Evolutionary conservation across 768 basidiomycete genomes (phyloP).

Genomic region (Crassisporium funariophilum): DNA sequence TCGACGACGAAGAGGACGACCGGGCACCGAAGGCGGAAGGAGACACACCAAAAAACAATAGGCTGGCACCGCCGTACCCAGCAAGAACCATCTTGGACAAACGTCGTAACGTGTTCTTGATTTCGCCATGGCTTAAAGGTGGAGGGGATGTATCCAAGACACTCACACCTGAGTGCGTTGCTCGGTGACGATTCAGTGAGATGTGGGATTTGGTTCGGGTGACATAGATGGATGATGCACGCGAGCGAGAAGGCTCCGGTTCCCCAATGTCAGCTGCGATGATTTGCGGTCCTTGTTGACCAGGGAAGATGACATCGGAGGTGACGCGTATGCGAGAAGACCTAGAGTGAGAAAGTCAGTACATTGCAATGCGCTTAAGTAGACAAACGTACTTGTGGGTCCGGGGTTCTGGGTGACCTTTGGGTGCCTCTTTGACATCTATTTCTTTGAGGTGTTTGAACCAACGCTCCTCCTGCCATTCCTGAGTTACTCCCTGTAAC

Average conservation of each 20-base stretch:
- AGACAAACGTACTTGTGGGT: slow-evolving; percentile 35
- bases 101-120: slow-evolving; percentile 72
- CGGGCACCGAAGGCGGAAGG: slow-evolving; percentile 23
- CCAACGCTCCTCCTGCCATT: slow-evolving; percentile 78
- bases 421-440: slow-evolving; percentile 51
- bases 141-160: slow-evolving; percentile 15
- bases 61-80: slow-evolving; percentile 80
- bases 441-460: slow-evolving; percentile 67
- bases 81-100: slow-evolving; percentile 83
- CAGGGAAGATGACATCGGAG: slow-evolving; percentile 70
- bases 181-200: slow-evolving; percentile 18
- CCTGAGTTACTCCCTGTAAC: slow-evolving; percentile 78
- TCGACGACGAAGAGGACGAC: slow-evolving; percentile 2
- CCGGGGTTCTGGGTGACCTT: slow-evolving; percentile 26
- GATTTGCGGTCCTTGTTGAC: slow-evolving; percentile 63
- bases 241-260: slow-evolving; percentile 21
- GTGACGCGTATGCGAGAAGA: slow-evolving; percentile 72
- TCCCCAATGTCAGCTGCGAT: slow-evolving; percentile 84
- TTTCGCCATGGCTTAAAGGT: slow-evolving; percentile 43
- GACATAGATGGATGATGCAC: slow-evolving; percentile 21
- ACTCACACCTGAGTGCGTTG: slow-evolving; percentile 14
- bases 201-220: slow-evolving; percentile 23
- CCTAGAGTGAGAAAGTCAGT: slow-evolving; percentile 22
- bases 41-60: slow-evolving; percentile 78
- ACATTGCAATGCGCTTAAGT: not conserved